phyloP scores from a whole-genome alignment of 2,329 filamentous ascomycete genomes.

The Alternaria burnsii region DNA sequence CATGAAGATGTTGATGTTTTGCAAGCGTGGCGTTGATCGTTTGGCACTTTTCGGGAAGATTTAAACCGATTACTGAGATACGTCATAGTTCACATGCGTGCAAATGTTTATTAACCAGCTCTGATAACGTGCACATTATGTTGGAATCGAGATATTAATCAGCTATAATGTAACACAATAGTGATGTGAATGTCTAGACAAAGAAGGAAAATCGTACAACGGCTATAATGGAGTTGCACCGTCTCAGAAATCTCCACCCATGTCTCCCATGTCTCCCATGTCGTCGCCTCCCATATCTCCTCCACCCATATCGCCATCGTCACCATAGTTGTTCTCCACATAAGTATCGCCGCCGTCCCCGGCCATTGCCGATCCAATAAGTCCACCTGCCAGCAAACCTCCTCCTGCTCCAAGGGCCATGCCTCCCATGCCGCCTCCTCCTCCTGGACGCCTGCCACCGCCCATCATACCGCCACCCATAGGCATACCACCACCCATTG shows the following conservation, averaged over 20 bases:
- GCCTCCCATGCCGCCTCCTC: constrained; percentile 73
- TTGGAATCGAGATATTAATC: background rate
- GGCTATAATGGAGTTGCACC: background rate
- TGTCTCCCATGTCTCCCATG: constrained; percentile 31
- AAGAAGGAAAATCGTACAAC: background rate
- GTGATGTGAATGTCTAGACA: constrained; percentile 1
- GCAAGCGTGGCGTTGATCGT: constrained; percentile 25
- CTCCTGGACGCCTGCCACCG: constrained; percentile 45
- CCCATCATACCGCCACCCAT: constrained; percentile 16
- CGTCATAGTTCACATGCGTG: constrained; percentile 17
- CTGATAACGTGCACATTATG: background rate
- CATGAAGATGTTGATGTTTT: constrained; percentile 25
- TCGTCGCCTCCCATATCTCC: constrained; percentile 41
- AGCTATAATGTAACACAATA: background rate
- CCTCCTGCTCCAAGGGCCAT: constrained; percentile 81
- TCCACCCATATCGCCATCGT: constrained; percentile 30
- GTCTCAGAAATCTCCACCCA: constrained; percentile 19
- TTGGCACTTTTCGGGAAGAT: constrained; percentile 22
- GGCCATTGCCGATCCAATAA: constrained; percentile 73
- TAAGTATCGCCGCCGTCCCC: constrained; percentile 38
- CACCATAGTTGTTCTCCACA: constrained; percentile 29
- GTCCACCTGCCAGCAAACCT: constrained; percentile 78
- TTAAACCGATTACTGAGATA: constrained; percentile 20
- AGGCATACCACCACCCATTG: constrained; percentile 54
- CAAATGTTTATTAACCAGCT: background rate